Base-by-base conservation (phyloP, 768 basidiomycete genomes). In the Mycena amicta region DNA sequence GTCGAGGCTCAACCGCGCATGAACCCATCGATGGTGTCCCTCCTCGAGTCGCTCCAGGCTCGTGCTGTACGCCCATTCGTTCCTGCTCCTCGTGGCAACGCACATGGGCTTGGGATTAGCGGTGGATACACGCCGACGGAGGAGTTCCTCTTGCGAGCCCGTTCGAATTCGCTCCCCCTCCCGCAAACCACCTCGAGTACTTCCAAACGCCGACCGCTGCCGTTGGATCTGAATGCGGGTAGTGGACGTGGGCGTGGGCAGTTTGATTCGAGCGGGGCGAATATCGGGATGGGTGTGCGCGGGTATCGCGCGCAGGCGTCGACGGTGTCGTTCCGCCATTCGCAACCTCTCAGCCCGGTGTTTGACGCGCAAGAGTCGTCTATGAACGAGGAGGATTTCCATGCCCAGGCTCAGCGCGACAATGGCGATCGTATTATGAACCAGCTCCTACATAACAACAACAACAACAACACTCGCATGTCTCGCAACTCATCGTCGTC, bases 71-170 rank as follows among this genome's bases (percentile, higher is more conserved):
- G 28, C 39, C 20, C 54, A 22, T 61, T 49, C 15, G 51, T 53
- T 13, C 40, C 56, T 23, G 33, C 18, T 8, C 18, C 33, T 8
- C 43, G 43, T 23, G 43, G 15, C 12, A 15, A 45, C n/a, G n/a
- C n/a, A n/a, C 60, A 53, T 16, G 53, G 61, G 5, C 56, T 61
- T 25, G 64, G 63, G 26, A 43, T 53, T 41, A 30, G 18, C 8
- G 77, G 81, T 1, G 88, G 88, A 2, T 90, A 85, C 61, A 90
- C 89, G 0, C 76, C 86, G 2, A 77, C 88, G 0, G 89, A 90
- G 67, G 83, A 87, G 69, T 80, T 83, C 60, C 83, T 90, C 50
- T 80, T 90, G 67, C 86, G 84, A 71, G 60, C 86, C 71, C 75
- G 79, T 71, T 69, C 76, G 3, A 74, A 80, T 57, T 69, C 66